Conservation (phyloP, 2,329 filamentous ascomycete species). For the Arthrobotrys sphaeroides region DNA sequence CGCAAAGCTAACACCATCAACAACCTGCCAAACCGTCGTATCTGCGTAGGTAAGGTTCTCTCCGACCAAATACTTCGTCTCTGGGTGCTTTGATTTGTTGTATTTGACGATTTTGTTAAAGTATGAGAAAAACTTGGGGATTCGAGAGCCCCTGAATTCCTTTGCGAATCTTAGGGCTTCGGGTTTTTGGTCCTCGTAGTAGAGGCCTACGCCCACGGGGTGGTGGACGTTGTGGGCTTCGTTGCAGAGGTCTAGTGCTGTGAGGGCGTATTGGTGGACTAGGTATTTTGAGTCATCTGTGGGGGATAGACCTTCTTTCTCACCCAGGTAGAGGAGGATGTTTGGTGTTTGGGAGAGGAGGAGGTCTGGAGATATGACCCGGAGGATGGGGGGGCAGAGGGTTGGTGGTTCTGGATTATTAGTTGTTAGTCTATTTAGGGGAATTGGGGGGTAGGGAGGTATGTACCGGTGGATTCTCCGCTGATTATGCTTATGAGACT, state of each 20-base stretch:
- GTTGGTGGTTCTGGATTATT: constrained; percentile 68
- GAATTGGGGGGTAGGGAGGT: neutral
- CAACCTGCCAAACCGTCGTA: constrained; percentile 75
- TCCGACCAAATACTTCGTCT: constrained; percentile 72
- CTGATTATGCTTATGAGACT: constrained; percentile 10
- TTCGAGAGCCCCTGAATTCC: constrained; percentile 69
- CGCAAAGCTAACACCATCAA: constrained; percentile 71
- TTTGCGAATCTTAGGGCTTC: constrained; percentile 70
- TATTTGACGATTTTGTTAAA: constrained; percentile 73
- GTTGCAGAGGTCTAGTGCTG: constrained; percentile 75
- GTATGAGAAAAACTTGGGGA: constrained; percentile 78
- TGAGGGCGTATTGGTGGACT: constrained; percentile 73
- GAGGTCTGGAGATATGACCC: constrained; percentile 63
- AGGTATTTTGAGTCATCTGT: constrained; percentile 66
- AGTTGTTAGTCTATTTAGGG: neutral
- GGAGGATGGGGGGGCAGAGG: constrained; percentile 74
- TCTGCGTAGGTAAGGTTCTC: constrained; percentile 75
- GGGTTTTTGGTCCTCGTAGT: constrained; percentile 79
- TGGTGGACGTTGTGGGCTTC: constrained; percentile 82
- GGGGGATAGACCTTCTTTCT: constrained; percentile 68
- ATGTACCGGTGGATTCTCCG: neutral
- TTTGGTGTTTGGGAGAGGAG: constrained; percentile 75
- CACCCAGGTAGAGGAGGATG: constrained; percentile 76
- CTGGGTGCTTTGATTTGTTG: constrained; percentile 61
- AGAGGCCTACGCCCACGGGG: constrained; percentile 69